phyloP scores from a whole-genome alignment of 345 rosid genomes.

The Mercurialis annua region DNA sequence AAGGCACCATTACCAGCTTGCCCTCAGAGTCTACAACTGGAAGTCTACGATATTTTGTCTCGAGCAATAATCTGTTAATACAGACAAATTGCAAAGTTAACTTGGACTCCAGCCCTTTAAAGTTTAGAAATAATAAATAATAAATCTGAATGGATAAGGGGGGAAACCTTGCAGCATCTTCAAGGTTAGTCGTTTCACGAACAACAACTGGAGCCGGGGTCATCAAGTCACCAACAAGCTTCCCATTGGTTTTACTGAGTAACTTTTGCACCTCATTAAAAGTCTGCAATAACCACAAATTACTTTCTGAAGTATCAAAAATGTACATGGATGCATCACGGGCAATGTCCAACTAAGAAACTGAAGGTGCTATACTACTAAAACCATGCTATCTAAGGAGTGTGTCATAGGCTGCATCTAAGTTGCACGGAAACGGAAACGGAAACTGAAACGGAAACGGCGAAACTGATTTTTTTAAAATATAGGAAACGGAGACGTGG shows the following conservation, averaged over 20 bases:
- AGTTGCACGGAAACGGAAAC: no score
- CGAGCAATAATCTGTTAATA: slow-evolving; percentile 61
- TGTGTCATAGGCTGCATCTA: background rate
- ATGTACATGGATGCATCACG: background rate
- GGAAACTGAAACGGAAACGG: no score
- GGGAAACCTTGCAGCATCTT: slow-evolving; percentile 84
- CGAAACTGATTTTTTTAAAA: no score
- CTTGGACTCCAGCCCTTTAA: background rate
- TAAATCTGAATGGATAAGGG: background rate
- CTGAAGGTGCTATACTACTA: background rate
- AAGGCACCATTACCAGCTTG: slow-evolving; percentile 57
- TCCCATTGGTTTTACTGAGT: slow-evolving; percentile 83
- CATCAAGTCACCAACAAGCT: slow-evolving; percentile 82
- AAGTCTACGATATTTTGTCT: slow-evolving; percentile 90
- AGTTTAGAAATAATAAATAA: background rate
- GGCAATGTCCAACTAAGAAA: background rate
- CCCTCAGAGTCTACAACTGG: slow-evolving; percentile 88
- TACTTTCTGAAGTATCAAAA: background rate
- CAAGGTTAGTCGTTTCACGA: slow-evolving; percentile 73
- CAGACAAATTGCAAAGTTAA: slow-evolving; percentile 15
- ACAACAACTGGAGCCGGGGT: slow-evolving; percentile 86
- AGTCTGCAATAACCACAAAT: slow-evolving; percentile 44
- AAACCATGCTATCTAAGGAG: background rate
- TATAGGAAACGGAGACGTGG: no score
- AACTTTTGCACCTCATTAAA: slow-evolving; percentile 82